phyloP scores from a whole-genome alignment of 176 grass and related monocot genomes.

The Carex pumila region DNA sequence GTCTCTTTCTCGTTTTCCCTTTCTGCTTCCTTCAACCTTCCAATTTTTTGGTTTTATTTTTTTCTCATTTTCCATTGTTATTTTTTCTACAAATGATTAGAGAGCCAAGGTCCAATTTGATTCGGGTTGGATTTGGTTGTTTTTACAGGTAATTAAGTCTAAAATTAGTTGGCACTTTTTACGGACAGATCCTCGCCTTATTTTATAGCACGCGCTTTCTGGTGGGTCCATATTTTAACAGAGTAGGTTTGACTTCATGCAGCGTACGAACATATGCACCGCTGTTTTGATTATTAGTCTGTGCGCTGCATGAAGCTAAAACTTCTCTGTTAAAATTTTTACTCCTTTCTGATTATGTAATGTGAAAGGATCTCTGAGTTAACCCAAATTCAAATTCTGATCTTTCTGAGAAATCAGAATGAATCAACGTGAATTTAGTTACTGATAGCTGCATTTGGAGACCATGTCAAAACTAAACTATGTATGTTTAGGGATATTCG shows the following conservation, averaged over 20 bases:
- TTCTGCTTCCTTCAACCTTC: neutral
- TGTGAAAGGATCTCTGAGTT: neutral
- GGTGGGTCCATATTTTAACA: no score
- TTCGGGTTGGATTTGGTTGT: neutral
- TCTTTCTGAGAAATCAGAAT: neutral
- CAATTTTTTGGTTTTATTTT: neutral
- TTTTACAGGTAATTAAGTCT: conserved; percentile 11
- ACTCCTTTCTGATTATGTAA: no score
- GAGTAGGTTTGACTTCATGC: no score
- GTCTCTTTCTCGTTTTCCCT: neutral
- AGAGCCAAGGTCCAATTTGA: neutral
- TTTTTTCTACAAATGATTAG: neutral
- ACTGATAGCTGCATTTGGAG: neutral
- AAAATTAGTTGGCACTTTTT: conserved; percentile 3
- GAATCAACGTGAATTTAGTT: neutral
- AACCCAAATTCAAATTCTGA: neutral
- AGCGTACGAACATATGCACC: no score
- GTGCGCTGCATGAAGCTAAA: no score
- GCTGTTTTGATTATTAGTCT: no score
- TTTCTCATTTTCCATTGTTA: neutral
- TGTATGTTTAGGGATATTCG: neutral
- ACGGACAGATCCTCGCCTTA: neutral
- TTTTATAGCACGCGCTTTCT: neutral
- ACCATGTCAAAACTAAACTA: neutral
- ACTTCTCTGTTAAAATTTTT: no score